Evolutionary conservation across 768 basidiomycete genomes (phyloP), one percentile per base, ranked within the genome.

Genomic region (Trametes punicea): DNA sequence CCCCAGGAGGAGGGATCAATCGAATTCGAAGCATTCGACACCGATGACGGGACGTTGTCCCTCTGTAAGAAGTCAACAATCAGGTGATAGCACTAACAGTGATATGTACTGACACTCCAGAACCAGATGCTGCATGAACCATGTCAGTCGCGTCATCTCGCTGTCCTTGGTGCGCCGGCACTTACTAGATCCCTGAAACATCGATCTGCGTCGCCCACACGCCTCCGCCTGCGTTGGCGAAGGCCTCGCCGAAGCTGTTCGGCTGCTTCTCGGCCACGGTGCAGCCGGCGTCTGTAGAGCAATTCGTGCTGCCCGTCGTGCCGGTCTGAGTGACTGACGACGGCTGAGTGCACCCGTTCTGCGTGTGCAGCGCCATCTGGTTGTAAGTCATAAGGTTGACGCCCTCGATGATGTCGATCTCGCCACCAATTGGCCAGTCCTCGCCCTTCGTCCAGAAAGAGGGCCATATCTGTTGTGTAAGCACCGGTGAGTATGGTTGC

Each of bases 131-230:
- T 78, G 40, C 9, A 4, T 11, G 15, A 20, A 40, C 3, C 2
- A 3, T 3, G 11, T 53, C 26, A 52, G 56, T 11, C 11, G 46
- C 11, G n/a, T n/a, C n/a, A n/a, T n/a, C n/a, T n/a, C n/a, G n/a
- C n/a, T n/a, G n/a, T n/a, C n/a, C n/a, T n/a, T n/a, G n/a, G n/a
- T n/a, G n/a, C n/a, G n/a, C n/a, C n/a, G 13, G 30, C 9, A 64
- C 77, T 64, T 55, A 77, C 75, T 63, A 77, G 46, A 81, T 74
- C 15, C 80, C 85, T 1, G 77, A 67, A 6, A 73, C 71, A 44
- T 87, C 87, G 54, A 87, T 82, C 64, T 87, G 86, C 3, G 84
- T 75, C 1, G 86, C 87, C 69, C 75, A 92, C 1, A 84, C 81
- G 6, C 84, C 84, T 11, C 84, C 84, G 18, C 82, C 81, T 1